phyloP scores from a whole-genome alignment of 2,329 filamentous ascomycete genomes.

The Xylaria hypoxylon region DNA sequence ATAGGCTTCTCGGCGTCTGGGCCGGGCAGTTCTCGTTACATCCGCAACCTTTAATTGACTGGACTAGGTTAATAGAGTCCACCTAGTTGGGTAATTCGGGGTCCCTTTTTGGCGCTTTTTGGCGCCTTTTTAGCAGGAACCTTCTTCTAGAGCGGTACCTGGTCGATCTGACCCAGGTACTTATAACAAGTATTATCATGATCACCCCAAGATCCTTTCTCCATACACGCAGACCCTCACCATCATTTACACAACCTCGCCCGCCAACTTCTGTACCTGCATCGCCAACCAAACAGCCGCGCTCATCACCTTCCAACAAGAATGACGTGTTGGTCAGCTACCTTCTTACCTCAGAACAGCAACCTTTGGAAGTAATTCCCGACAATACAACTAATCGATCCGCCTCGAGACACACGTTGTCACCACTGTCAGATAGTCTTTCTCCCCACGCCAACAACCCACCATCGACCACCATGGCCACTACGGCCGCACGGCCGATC shows the following conservation, averaged over 20 bases:
- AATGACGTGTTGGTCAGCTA: constrained; percentile 47
- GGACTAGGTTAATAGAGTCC: constrained; percentile 11
- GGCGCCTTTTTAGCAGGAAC: too few species aligned
- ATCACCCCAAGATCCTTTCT: constrained; percentile 57
- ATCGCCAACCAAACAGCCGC: constrained; percentile 36
- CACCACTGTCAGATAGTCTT: constrained; percentile 43
- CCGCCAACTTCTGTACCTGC: constrained; percentile 30
- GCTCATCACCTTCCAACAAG: constrained; percentile 45
- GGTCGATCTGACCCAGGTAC: constrained; percentile 18
- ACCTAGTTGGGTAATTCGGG: constrained; percentile 35
- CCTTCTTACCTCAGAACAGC: constrained; percentile 34
- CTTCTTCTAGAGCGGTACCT: constrained; percentile 1
- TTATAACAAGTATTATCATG: constrained; percentile 48
- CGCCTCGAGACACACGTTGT: constrained; percentile 48
- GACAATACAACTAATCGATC: constrained; percentile 37
- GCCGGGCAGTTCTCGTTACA: constrained; percentile 15
- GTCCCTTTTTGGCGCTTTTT: constrained; percentile 19
- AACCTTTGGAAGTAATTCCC: constrained; percentile 36
- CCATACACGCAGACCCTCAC: constrained; percentile 49
- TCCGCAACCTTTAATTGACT: constrained; percentile 17
- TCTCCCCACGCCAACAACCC: constrained; percentile 44
- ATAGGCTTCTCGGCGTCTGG: constrained; percentile 14
- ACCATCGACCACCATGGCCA: constrained; percentile 50
- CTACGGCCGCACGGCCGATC: constrained; percentile 51
- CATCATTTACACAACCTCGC: constrained; percentile 35